These are phyloP conservation scores for Arabidopsis arenosa DNA, from an alignment of 345 rosid species.

Conservation along the genomic window DNA sequence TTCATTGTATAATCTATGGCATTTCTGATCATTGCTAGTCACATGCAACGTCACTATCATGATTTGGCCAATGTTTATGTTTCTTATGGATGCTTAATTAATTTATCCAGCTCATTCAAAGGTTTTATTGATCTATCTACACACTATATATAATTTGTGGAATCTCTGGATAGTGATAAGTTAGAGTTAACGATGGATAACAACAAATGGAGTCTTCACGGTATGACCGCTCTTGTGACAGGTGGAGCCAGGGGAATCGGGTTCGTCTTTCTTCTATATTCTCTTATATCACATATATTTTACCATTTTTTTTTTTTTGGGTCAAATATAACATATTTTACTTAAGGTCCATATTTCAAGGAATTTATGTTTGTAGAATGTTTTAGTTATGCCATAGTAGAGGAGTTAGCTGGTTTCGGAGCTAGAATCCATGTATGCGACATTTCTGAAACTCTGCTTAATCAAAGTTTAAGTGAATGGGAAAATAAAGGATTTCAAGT, in stretches of 20 bases:
- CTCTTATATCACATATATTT: neutral
- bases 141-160: neutral
- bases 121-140: neutral
- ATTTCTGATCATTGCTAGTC: too few species aligned
- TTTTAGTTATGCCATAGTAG: conserved; percentile 34
- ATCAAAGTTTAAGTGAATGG: conserved; percentile 26
- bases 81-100: too few species aligned
- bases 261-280: conserved; percentile 10
- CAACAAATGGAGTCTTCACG: conserved; percentile 56
- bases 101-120: too few species aligned
- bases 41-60: too few species aligned
- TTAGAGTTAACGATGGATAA: conserved; percentile 19
- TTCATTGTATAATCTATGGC: too few species aligned
- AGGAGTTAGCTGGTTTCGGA: conserved; percentile 31
- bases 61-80: too few species aligned
- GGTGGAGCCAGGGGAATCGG: conserved; percentile 53
- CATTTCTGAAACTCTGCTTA: neutral
- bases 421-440: conserved; percentile 28
- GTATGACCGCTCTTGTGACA: conserved; percentile 55
- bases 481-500: conserved; percentile 39
- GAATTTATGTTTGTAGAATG: neutral
- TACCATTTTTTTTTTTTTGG: too few species aligned
- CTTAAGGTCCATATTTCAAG: neutral
- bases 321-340: too few species aligned
- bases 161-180: neutral